These are phyloP conservation scores for Ascochyta rabiei DNA, from an alignment of 2,329 filamentous ascomycete species.

Conservation along the genomic window DNA sequence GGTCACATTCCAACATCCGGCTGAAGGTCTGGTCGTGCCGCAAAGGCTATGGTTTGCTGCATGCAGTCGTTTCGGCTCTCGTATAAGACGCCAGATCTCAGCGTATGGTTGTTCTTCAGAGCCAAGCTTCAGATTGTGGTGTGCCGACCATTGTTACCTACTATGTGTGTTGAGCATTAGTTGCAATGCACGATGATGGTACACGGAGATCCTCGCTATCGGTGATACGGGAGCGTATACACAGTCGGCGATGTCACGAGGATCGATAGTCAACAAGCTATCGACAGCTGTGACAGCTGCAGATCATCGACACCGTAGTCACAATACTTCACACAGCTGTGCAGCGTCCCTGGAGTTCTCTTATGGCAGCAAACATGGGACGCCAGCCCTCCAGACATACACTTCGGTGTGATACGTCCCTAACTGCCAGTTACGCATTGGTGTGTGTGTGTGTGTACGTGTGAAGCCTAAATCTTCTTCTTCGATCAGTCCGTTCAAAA, in stretches of 20 bases:
- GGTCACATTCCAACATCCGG: not conserved
- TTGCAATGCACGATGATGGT: not conserved
- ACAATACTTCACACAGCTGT: not conserved
- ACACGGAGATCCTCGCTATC: not conserved
- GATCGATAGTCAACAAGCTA: not conserved
- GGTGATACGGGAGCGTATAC: not conserved
- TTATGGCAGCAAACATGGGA: not conserved
- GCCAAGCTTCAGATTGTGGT: not conserved
- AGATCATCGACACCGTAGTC: not conserved
- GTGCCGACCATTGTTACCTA: not conserved
- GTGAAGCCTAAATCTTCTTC: not conserved
- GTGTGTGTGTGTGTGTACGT: not conserved
- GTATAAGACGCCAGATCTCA: not conserved
- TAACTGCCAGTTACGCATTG: not conserved
- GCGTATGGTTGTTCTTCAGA: not conserved
- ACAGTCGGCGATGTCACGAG: not conserved
- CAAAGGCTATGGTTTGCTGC: not conserved
- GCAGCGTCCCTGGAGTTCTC: not conserved
- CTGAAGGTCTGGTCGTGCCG: not conserved
- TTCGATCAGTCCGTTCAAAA: constrained; percentile 9
- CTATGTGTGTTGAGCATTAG: not conserved
- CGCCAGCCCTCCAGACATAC: not conserved
- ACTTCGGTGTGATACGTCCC: not conserved
- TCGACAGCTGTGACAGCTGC: not conserved
- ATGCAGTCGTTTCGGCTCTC: not conserved